Evolutionary conservation across 306 rosid species (phyloP), one percentile per base, ranked within the genome.

Genomic region (Sindora glabra): DNA sequence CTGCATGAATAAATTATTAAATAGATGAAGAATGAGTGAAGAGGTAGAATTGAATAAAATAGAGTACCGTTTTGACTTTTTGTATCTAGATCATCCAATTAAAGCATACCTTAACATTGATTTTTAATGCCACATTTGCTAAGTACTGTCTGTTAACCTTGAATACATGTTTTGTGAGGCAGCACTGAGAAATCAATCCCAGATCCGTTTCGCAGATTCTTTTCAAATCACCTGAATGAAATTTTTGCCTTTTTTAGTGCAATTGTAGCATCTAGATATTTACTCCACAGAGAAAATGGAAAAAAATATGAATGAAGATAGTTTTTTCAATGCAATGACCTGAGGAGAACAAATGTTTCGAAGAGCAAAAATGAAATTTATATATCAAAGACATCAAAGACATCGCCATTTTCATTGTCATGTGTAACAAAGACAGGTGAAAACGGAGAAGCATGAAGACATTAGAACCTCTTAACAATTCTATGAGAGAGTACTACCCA

Each of bases 191-290:
- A 40, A 80, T 82, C 68, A 84, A 44, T 37, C 86, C 90, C 30
- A 84, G 71, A 65, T 80, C 90, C 36, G 90, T 84, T 66, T 81
- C 86, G 8, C 90, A 84, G 37, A 84, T 80, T 69, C 90, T 75
- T 73, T 84, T 84, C 52, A 84, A 81, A 72, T 84, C 84, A 59
- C 90, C 90, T 77, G 73, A 38, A 66, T 23, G 27, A 61, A 48
- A 36, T 65, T 33, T 12, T 45, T 24, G 57, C 45, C n/a, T 51
- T 62, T 19, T 59, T 65, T 23, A 75, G 48, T 29, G 46, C 15
- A 39, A 48, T 40, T 34, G 42, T 16, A 13, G 46, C 58, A 46
- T 29, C 4, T 15, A 16, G 30, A 65, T 4, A 22, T 54, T 21
- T 48, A 48, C 41, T 59, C 26, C 51, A 32, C 27, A 38, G 30